A percentile compares a stretch with the other conserved stretches of the same genome.
Evolutionary conservation across 371 early-diverging fungal genomes (phyloP).

Genomic region (Rhizopus arrhizus): DNA sequence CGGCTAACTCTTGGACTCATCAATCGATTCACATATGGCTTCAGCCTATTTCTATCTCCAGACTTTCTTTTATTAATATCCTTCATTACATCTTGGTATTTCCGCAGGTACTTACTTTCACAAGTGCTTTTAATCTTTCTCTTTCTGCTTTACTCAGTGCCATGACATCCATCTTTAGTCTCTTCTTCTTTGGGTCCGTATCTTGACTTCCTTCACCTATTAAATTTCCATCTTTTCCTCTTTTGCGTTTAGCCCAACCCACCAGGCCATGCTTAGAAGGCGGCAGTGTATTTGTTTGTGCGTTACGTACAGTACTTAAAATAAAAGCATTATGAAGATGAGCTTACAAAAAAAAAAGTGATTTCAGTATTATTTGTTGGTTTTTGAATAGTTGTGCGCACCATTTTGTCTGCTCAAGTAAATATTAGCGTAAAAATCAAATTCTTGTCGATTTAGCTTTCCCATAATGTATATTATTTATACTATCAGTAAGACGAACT

Average conservation of each 20-base stretch:
- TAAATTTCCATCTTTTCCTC: slow-evolving; percentile 57
- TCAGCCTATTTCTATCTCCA: slow-evolving; percentile 39
- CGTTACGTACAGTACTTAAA: slow-evolving; percentile 77
- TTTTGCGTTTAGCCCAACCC: slow-evolving; percentile 67
- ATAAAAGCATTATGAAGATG: slow-evolving; percentile 81
- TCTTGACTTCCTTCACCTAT: slow-evolving; percentile 39
- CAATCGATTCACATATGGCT: slow-evolving; percentile 42
- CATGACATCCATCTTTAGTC: slow-evolving; percentile 73
- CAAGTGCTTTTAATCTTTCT: slow-evolving; percentile 64
- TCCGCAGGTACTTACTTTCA: slow-evolving; percentile 39
- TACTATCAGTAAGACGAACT: too few species aligned
- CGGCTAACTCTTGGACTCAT: slow-evolving; percentile 50
- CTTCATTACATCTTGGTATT: too few species aligned
- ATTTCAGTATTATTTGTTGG: not conserved
- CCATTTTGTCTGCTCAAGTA: slow-evolving; percentile 68
- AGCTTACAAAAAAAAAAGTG: slow-evolving; percentile 41
- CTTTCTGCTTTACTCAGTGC: slow-evolving; percentile 73
- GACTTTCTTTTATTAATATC: slow-evolving; percentile 10
- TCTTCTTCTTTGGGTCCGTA: slow-evolving; percentile 59
- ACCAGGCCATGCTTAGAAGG: slow-evolving; percentile 66
- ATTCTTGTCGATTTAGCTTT: slow-evolving; percentile 75
- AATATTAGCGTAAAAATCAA: slow-evolving; percentile 77
- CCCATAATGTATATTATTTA: too few species aligned
- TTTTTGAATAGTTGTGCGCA: slow-evolving; percentile 21
- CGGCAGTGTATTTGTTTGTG: slow-evolving; percentile 70